These are phyloP conservation scores for Leccinum rimulosum DNA, from an alignment of 768 basidiomycete species.

Conservation along the genomic window DNA sequence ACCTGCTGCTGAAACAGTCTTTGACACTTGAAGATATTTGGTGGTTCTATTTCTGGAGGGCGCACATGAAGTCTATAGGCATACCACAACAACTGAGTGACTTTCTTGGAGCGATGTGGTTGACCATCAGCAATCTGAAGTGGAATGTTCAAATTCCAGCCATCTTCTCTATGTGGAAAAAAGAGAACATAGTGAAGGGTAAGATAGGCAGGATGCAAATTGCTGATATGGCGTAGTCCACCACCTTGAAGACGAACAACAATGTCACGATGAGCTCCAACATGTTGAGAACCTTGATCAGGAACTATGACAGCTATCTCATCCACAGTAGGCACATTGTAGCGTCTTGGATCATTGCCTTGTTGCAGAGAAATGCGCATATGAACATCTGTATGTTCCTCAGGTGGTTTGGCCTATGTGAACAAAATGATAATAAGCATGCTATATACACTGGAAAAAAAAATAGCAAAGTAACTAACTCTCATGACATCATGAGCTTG, in stretches of 20 bases:
- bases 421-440: too few relatives aligned
- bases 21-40: neutral
- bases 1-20: neutral
- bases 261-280: too few relatives aligned
- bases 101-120: neutral
- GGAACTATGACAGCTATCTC: too few relatives aligned
- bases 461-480: too few relatives aligned
- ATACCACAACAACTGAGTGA: neutral
- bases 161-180: neutral
- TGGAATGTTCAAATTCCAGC: neutral
- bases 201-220: neutral
- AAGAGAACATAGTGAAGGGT: neutral
- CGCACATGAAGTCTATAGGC: neutral
- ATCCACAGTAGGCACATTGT: too few relatives aligned
- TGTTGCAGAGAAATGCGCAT: too few relatives aligned
- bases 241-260: neutral
- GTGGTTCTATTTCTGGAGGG: neutral
- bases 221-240: neutral
- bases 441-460: too few relatives aligned
- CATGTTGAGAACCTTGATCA: too few relatives aligned
- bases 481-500: too few relatives aligned
- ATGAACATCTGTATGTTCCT: too few relatives aligned
- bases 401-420: too few relatives aligned
- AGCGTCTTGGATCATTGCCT: too few relatives aligned
- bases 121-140: neutral